Percentiles rank a stretch among this genome's conserved stretches.
Evolutionary conservation across 495 filamentous ascomycete genomes (phyloP).

Genomic region (Terfezia boudieri): DNA sequence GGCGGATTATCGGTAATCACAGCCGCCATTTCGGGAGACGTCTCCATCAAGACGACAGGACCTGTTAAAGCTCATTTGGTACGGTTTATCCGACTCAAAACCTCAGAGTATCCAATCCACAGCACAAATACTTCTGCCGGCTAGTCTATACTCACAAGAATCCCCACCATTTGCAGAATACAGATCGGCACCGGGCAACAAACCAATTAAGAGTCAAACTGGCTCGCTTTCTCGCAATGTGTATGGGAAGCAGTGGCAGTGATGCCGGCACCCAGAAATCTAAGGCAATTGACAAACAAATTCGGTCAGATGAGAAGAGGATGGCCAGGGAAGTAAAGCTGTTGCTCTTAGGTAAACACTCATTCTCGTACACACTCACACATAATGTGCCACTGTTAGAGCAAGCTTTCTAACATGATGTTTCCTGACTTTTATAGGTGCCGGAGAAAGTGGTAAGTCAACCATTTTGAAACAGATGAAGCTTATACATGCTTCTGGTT

Average conservation of each 20-base stretch:
- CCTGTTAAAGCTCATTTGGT: background rate
- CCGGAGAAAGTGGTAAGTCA: slow-evolving; percentile 93
- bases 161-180: slow-evolving; percentile 6
- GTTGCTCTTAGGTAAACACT: slow-evolving; percentile 48
- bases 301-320: slow-evolving; percentile 63
- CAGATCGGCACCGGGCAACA: background rate
- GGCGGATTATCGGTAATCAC: too few species aligned
- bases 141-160: background rate
- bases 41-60: too few species aligned
- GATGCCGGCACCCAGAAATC: slow-evolving; percentile 27
- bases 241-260: slow-evolving; percentile 32
- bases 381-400: background rate
- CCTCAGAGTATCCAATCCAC: background rate
- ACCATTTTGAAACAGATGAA: slow-evolving; percentile 99
- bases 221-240: slow-evolving; percentile 30
- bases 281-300: slow-evolving; percentile 49
- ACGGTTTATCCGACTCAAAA: background rate
- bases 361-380: background rate
- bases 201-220: background rate
- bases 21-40: too few species aligned
- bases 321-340: slow-evolving; percentile 65
- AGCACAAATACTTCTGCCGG: slow-evolving; percentile 18
- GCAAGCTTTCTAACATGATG: background rate
- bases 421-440: slow-evolving; percentile 33
- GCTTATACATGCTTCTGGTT: slow-evolving; percentile 85